Evolutionary conservation across 2,329 filamentous ascomycete species (phyloP).

Genomic region (Acephala macrosclerotiorum): DNA sequence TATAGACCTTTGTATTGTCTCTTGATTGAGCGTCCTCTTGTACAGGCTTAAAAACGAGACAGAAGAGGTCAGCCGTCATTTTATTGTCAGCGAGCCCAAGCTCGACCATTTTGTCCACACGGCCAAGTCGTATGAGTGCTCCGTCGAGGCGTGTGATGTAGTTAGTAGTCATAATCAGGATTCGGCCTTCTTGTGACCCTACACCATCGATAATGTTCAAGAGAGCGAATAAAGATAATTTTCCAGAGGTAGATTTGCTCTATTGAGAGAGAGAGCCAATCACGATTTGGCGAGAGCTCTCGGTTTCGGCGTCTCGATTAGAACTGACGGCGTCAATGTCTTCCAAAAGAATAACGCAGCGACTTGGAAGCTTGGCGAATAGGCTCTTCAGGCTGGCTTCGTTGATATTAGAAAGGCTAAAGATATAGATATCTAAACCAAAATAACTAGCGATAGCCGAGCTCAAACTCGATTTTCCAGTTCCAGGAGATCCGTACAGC

Average conservation of each 20-base stretch:
- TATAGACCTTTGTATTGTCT: too few species aligned
- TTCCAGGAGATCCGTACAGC: too few species aligned
- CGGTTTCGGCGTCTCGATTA: conserved; percentile 8
- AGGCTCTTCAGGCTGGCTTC: too few species aligned
- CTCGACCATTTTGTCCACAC: conserved; percentile 96
- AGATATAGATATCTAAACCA: too few species aligned
- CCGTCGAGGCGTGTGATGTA: conserved; percentile 84
- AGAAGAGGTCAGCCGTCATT: conserved; percentile 44
- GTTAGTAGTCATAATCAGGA: conserved; percentile 65
- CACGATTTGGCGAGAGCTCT: conserved; percentile 19
- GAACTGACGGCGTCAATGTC: conserved; percentile 59
- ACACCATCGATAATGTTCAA: conserved; percentile 74
- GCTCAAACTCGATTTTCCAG: too few species aligned
- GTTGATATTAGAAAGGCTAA: too few species aligned
- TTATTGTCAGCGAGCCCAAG: conserved; percentile 60
- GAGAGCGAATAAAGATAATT: conserved; percentile 57
- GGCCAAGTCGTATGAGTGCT: conserved; percentile 85
- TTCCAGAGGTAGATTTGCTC: conserved; percentile 17
- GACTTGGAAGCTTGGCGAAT: conserved; percentile 61
- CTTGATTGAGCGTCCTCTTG: conserved; percentile 36
- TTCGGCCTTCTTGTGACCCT: conserved; percentile 67
- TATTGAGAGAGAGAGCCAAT: conserved; percentile 24
- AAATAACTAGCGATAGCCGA: too few species aligned
- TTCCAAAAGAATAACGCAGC: conserved; percentile 75
- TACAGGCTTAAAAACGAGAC: conserved; percentile 53